Base-by-base conservation (phyloP, 805 yeast species). In the Zygotorulaspora danielsina region DNA sequence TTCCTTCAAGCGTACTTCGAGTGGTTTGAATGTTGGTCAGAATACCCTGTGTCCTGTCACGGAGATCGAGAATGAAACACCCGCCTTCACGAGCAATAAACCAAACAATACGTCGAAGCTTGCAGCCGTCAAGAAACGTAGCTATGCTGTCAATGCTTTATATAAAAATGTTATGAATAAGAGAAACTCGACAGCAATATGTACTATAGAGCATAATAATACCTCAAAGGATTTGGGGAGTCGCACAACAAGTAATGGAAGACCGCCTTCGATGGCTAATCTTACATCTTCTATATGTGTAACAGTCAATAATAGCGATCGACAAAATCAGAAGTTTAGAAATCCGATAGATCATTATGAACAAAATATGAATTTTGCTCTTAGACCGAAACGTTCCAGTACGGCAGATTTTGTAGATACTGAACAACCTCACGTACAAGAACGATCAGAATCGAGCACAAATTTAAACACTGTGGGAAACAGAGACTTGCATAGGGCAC, bases 311-410 rank as follows among this genome's bases (percentile, higher is more conserved):
- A 19, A 26, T 17, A 13, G 13, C 6, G 35, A 33, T n/a, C 36
- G 33, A 5, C 36, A 17, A 21, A 7, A 19, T n/a, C 36, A 29
- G 10, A 40, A 30, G 20, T 21, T 10, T 21, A 30, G 36, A 26
- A 52, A 48, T 30, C 57, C 57, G 5, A 50, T 52, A 26, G 38
- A 34, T 32, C 50, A 44, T 28, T 52, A 46, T 28, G 54, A 50
- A 30, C 36, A 46, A 17, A 36, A 36, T n/a, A 34, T 50, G 36
- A 52, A 46, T 15, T 37, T 34, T 19, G 32, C 52, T 2, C 34
- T 46, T 17, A 42, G 49, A 26, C 50, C 53, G 3, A 39, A 42
- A 32, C 37, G 48, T 26, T 32, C 46, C 5, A 46, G 49, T 27
- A 26, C 45, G n/a, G 29, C 37, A 10, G 39, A 39, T 12, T 24